Percentiles rank a stretch among this genome's conserved stretches.
Evolutionary conservation across 108 stramenopile species (phyloP).

Genomic region (Pseudonitzschia multiseries): DNA sequence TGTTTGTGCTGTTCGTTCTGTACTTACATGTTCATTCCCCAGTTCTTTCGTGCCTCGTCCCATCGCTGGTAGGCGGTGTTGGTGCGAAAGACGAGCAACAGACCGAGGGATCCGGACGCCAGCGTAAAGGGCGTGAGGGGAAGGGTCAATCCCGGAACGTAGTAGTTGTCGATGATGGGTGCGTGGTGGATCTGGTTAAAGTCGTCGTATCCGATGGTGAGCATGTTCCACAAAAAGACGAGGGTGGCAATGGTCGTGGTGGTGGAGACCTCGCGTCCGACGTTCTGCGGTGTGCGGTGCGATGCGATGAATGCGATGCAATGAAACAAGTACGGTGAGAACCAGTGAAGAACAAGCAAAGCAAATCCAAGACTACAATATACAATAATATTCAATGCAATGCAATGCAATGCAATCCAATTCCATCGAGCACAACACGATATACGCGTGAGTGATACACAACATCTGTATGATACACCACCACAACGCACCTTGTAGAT

Average conservation of each 20-base stretch:
- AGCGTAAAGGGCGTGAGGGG: slow-evolving; percentile 53
- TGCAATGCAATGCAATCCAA: too few relatives aligned
- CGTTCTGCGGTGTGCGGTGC: slow-evolving; percentile 22
- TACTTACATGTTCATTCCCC: slow-evolving; percentile 54
- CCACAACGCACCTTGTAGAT: slow-evolving; percentile 39
- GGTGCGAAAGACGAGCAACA: slow-evolving; percentile 71
- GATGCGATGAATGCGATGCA: too few relatives aligned
- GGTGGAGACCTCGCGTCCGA: slow-evolving; percentile 42
- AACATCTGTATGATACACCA: too few relatives aligned
- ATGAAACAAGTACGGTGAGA: background rate
- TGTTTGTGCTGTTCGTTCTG: too few relatives aligned
- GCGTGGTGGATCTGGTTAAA: slow-evolving; percentile 39
- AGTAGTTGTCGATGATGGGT: slow-evolving; percentile 28
- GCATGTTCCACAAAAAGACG: slow-evolving; percentile 42
- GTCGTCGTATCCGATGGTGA: slow-evolving; percentile 46
- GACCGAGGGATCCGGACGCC: slow-evolving; percentile 46
- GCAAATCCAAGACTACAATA: too few relatives aligned
- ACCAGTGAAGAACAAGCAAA: too few relatives aligned
- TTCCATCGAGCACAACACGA: background rate
- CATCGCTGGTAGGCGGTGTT: slow-evolving; percentile 78
- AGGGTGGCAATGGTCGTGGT: slow-evolving; percentile 39
- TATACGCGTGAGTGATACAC: background rate
- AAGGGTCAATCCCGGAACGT: slow-evolving; percentile 33
- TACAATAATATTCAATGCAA: too few relatives aligned
- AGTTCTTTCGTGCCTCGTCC: slow-evolving; percentile 84